Base-by-base conservation (phyloP, 441 rosid species). In the Dalechampia spathulata region DNA sequence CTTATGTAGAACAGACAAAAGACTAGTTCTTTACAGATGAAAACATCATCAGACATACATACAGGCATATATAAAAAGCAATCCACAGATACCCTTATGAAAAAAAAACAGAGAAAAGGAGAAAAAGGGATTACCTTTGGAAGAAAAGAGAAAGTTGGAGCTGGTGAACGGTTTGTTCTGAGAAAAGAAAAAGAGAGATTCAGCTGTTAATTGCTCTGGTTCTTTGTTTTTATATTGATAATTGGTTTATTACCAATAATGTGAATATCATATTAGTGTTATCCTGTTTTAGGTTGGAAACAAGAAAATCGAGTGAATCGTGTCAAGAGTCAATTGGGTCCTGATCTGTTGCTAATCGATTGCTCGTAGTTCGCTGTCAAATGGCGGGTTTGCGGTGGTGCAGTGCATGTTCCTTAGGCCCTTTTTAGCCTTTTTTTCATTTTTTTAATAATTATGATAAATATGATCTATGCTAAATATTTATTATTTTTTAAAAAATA, bases 301-400 rank as follows among this genome's bases (percentile, higher is more conserved):
- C 2, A 14, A 0, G 21, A 23, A 25, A 48, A 15, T 49, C 2
- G 7, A 9, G 7, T 19, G 21, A 8, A 30, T 36, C 20, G 7
- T 53, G 58, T 25, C 1, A 9, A 25, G 45, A 54, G 15, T 23
- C n/a, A 15, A n/a, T 39, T 54, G 46, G 58, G 22, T 39, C 47
- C 46, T 40, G n/a, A 0, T 39, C n/a, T 39, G 43, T 39, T 39
- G 43, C 3, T 38, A 3, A 6, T 30, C 21, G n/a, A 15, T 38
- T 22, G 58, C 58, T n/a, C 15, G 0, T 54, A 5, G 10, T n/a
- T 40, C 5, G 23, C 47, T 40, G 47, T 54, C 47, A 40, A 54
- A 10, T 54, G 47, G 58, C 47, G n/a, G 17, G 47, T 17, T 39
- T 15, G 47, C 58, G 47, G 23, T 30, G 58, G 34, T 5, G n/a